Conservation (phyloP, 225 moss, liverwort and hornwort species). For the Thuidium tamariscinum region DNA sequence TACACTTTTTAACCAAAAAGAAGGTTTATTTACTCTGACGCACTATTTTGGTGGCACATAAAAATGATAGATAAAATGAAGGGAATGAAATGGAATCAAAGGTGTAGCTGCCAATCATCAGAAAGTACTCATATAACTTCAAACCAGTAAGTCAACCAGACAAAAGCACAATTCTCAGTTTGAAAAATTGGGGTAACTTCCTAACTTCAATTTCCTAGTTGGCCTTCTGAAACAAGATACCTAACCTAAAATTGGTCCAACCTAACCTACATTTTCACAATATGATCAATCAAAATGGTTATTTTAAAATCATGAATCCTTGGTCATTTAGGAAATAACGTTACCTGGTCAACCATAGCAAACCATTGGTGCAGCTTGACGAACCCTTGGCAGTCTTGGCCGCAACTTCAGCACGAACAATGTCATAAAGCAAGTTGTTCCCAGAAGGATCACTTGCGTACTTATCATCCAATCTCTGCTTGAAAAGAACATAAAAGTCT, state of each 20-base stretch:
- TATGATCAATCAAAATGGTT: not conserved
- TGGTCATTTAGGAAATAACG: not conserved
- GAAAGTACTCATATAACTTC: not conserved
- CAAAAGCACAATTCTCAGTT: not conserved
- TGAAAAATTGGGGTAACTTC: not conserved
- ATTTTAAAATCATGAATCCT: not conserved
- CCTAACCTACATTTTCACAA: not conserved
- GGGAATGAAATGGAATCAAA: not conserved
- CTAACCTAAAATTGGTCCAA: not conserved
- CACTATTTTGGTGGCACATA: not conserved
- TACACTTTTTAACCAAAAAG: not conserved
- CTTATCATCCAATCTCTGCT: conserved; percentile 66
- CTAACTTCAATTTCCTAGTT: not conserved
- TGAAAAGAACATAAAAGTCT: not conserved
- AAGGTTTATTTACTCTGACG: not conserved
- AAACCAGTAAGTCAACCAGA: not conserved
- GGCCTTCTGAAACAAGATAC: not conserved
- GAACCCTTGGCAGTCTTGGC: conserved; percentile 75
- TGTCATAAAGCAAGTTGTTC: conserved; percentile 44
- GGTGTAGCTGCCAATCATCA: not conserved
- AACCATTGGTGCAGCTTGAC: conserved; percentile 81
- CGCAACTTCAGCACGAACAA: conserved; percentile 69
- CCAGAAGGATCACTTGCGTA: conserved; percentile 61
- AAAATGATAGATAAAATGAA: not conserved
- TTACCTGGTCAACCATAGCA: conserved; percentile 93